These are phyloP conservation scores for Cladosporium sphaerospermum DNA, from an alignment of 2,329 filamentous ascomycete genomes.

Conservation along the genomic window DNA sequence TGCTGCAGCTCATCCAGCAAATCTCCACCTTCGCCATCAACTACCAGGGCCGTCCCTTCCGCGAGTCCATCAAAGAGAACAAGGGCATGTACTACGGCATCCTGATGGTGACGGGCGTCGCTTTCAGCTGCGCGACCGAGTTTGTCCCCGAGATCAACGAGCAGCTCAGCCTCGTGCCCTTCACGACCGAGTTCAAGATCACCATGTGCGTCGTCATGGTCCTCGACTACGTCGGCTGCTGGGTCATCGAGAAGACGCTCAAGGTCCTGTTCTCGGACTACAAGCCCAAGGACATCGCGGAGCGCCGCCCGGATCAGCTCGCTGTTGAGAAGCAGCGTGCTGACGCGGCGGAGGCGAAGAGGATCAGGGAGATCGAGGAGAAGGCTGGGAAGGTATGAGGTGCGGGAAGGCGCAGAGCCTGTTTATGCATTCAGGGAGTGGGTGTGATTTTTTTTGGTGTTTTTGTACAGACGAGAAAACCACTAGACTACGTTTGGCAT, in stretches of 20 bases:
- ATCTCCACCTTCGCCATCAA: conserved; percentile 99
- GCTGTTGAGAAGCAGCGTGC: conserved; percentile 67
- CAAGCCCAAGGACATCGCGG: conserved; percentile 86
- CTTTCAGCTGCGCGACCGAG: conserved; percentile 91
- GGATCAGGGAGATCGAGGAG: conserved; percentile 33
- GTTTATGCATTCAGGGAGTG: too few species aligned
- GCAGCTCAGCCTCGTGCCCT: conserved; percentile 86
- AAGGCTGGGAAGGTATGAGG: conserved; percentile 26
- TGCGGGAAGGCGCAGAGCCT: too few species aligned
- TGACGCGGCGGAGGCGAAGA: conserved; percentile 40
- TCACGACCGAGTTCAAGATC: conserved; percentile 79
- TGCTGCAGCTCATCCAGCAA: conserved; percentile 95
- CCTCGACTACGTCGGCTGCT: conserved; percentile 81
- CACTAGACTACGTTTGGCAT: too few species aligned
- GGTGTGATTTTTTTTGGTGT: too few species aligned
- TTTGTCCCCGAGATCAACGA: conserved; percentile 93
- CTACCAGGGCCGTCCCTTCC: conserved; percentile 97
- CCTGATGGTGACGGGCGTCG: conserved; percentile 78
- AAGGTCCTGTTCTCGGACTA: conserved; percentile 87
- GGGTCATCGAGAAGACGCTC: conserved; percentile 75
- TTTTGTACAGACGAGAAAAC: too few species aligned
- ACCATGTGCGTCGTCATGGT: conserved; percentile 82
- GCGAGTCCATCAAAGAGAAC: conserved; percentile 91
- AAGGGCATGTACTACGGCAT: conserved; percentile 98
- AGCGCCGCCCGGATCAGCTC: conserved; percentile 79